Conservation (phyloP, 768 basidiomycete species). For the Macrolepiota dolichaula region DNA sequence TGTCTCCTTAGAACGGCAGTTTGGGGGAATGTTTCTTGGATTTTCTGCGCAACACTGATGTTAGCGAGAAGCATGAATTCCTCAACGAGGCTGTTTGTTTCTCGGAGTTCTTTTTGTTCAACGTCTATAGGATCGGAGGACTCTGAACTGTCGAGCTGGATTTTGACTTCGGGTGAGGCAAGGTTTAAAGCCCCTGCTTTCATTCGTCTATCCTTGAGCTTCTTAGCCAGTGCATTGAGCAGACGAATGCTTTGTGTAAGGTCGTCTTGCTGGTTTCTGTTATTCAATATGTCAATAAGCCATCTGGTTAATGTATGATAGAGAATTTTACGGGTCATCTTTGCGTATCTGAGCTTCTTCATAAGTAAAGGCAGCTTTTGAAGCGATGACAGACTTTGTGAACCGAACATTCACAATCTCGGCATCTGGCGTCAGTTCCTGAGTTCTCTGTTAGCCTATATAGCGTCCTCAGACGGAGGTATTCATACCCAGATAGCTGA, state of each 20-base stretch:
- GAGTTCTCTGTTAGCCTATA: constrained; percentile 7
- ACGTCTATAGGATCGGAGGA: constrained; percentile 96
- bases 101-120: constrained; percentile 87
- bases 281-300: neutral
- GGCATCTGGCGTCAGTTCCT: constrained; percentile 90
- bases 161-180: constrained; percentile 97
- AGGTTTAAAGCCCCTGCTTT: constrained; percentile 95
- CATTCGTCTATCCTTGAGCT: constrained; percentile 85
- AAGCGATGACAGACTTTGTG: constrained; percentile 94
- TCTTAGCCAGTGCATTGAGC: constrained; percentile 81
- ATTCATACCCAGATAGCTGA: constrained; percentile 86
- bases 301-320: neutral
- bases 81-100: constrained; percentile 96
- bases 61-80: constrained; percentile 99
- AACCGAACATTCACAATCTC: constrained; percentile 90
- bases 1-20: constrained; percentile 93
- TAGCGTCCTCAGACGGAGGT: neutral
- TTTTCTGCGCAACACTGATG: constrained; percentile 87
- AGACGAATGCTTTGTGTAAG: constrained; percentile 85
- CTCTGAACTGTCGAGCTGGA: constrained; percentile 90
- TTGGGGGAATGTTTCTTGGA: constrained; percentile 92
- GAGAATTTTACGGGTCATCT: constrained; percentile 73
- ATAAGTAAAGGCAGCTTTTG: constrained; percentile 95
- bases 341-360: constrained; percentile 93
- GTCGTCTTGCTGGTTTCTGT: constrained; percentile 72